phyloP scores from a whole-genome alignment of 2,329 filamentous ascomycete species.

The Alternaria panax region DNA sequence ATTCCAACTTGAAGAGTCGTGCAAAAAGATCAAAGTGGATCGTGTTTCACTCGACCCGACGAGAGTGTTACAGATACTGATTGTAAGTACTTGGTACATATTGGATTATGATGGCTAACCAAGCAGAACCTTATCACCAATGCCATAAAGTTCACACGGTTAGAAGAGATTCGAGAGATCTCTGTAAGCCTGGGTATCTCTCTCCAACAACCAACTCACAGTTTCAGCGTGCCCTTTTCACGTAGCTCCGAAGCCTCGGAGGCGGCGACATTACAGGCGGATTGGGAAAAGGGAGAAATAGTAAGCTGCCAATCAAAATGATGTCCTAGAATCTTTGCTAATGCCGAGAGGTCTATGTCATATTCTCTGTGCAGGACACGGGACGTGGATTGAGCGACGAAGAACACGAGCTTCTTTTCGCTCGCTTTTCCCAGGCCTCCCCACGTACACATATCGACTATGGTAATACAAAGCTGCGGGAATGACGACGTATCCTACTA shows the following conservation, averaged over 20 bases:
- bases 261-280: slow-evolving; percentile 30
- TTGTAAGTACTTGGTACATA: slow-evolving; percentile 9
- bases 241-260: slow-evolving; percentile 18
- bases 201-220: slow-evolving; percentile 39
- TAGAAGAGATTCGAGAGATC: slow-evolving; percentile 46
- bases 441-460: slow-evolving; percentile 50
- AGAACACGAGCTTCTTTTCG: slow-evolving; percentile 47
- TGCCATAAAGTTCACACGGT: slow-evolving; percentile 55
- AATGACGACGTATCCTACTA: background rate
- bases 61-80: slow-evolving; percentile 51
- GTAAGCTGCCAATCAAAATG: background rate
- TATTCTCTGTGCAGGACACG: slow-evolving; percentile 50
- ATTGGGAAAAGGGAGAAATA: slow-evolving; percentile 44
- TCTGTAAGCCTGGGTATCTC: slow-evolving; percentile 47
- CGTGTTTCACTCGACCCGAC: slow-evolving; percentile 54
- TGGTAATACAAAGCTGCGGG: background rate
- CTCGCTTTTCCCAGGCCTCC: slow-evolving; percentile 43
- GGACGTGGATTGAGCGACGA: slow-evolving; percentile 50
- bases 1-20: slow-evolving; percentile 48
- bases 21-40: slow-evolving; percentile 41
- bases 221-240: slow-evolving; percentile 32
- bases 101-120: background rate
- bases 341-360: slow-evolving; percentile 44
- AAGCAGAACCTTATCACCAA: slow-evolving; percentile 52
- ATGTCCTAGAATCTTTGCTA: background rate